These are phyloP conservation scores for Neonectria magnoliae DNA, from an alignment of 2,329 filamentous ascomycete species.

Conservation along the genomic window DNA sequence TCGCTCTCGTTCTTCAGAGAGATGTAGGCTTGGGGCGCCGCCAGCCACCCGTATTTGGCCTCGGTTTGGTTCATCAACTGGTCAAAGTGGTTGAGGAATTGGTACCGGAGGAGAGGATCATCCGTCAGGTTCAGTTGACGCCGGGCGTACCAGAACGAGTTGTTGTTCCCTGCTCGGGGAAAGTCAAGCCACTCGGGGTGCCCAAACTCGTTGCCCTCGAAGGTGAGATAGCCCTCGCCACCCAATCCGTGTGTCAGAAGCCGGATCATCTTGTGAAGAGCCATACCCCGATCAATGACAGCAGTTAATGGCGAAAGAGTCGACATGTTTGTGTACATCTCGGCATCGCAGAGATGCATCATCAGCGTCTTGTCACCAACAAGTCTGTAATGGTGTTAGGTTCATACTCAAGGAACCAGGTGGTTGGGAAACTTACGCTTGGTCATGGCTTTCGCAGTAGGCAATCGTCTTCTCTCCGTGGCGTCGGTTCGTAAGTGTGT, in stretches of 20 bases:
- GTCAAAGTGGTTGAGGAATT: conserved; percentile 94
- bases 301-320: conserved; percentile 83
- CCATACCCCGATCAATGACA: conserved; percentile 88
- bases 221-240: conserved; percentile 97
- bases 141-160: conserved; percentile 94
- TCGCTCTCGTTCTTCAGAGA: conserved; percentile 93
- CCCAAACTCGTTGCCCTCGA: conserved; percentile 98
- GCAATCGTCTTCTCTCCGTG: conserved; percentile 99
- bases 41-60: conserved; percentile 90
- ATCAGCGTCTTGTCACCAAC: conserved; percentile 97
- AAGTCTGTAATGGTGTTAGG: conserved; percentile 63
- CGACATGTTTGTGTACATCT: conserved; percentile 99
- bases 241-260: conserved; percentile 91
- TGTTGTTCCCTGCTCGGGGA: conserved; percentile 89
- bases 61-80: conserved; percentile 89
- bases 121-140: conserved; percentile 94
- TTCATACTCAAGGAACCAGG: conserved; percentile 29
- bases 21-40: conserved; percentile 86
- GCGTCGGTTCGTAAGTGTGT: conserved; percentile 89
- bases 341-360: conserved; percentile 97
- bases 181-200: conserved; percentile 99
- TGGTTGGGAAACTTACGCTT: conserved; percentile 74
- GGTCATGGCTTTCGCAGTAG: conserved; percentile 96
- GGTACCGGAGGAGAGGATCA: conserved; percentile 85
- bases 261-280: conserved; percentile 97